Evolutionary conservation across 2,329 filamentous ascomycete species (phyloP).

Genomic region (Blumeriella jaapii): DNA sequence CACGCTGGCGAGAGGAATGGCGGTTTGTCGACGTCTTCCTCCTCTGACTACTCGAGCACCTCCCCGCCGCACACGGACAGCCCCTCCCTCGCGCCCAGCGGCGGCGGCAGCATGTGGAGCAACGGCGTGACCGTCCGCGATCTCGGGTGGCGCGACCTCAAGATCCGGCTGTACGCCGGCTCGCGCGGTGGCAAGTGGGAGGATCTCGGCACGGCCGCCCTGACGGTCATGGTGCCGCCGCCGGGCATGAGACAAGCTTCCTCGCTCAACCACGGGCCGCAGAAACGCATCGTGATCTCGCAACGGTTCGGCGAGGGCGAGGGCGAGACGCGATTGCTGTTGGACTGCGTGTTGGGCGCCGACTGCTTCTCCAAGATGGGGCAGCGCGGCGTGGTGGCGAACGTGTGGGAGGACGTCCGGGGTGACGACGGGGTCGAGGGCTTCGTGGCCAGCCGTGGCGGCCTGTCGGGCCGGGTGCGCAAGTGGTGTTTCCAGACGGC

Average conservation of each 20-base stretch:
- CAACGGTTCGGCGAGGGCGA: slow-evolving; percentile 4
- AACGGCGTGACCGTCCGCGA: slow-evolving; percentile 30
- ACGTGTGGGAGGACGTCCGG: slow-evolving; percentile 22
- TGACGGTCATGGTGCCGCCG: slow-evolving; percentile 73
- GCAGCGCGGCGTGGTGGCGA: slow-evolving; percentile 18
- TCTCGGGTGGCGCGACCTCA: slow-evolving; percentile 65
- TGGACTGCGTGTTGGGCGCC: slow-evolving; percentile 19
- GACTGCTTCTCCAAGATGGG: slow-evolving; percentile 19
- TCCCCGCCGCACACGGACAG: slow-evolving; percentile 26
- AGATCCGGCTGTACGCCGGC: slow-evolving; percentile 75
- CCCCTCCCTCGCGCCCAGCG: slow-evolving; percentile 18
- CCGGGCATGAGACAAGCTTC: slow-evolving; percentile 47
- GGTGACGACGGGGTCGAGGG: slow-evolving; percentile 22
- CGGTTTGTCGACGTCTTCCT: slow-evolving; percentile 17
- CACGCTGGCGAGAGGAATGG: slow-evolving; percentile 36
- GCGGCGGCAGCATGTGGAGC: slow-evolving; percentile 31
- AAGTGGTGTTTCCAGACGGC: slow-evolving; percentile 22
- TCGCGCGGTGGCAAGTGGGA: slow-evolving; percentile 74
- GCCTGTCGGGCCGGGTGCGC: slow-evolving; percentile 18
- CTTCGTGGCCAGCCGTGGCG: slow-evolving; percentile 16
- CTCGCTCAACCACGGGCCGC: slow-evolving; percentile 51
- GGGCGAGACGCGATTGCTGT: slow-evolving; percentile 4
- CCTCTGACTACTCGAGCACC: slow-evolving; percentile 41
- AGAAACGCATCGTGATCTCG: slow-evolving; percentile 57
- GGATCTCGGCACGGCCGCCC: slow-evolving; percentile 72